Percentiles rank a stretch among this genome's conserved stretches.
These are phyloP conservation scores for Phytopythium mirpurense DNA, from an alignment of 352 stramenopile species.

Conservation along the genomic window DNA sequence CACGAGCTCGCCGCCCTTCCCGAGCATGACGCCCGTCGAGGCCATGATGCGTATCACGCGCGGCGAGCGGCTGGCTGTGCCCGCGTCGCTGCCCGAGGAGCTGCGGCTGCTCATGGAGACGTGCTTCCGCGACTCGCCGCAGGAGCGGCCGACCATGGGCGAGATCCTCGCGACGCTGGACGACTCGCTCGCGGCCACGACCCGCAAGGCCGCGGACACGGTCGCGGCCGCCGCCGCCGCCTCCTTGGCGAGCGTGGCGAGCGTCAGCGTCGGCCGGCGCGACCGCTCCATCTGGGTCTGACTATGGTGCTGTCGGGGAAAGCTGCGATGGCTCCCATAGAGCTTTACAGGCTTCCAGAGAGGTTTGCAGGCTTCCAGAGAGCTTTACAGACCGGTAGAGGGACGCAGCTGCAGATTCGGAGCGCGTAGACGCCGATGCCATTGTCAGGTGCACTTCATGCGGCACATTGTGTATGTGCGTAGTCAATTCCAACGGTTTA, in stretches of 20 bases:
- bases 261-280: slow-evolving; percentile 5
- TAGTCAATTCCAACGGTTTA: too few relatives aligned
- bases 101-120: slow-evolving; percentile 55
- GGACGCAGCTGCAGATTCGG: too few relatives aligned
- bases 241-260: slow-evolving; percentile 15
- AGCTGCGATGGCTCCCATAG: too few relatives aligned
- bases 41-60: slow-evolving; percentile 58
- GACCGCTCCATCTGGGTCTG: slow-evolving; percentile 30
- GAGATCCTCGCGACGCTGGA: slow-evolving; percentile 52
- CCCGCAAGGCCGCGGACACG: slow-evolving; percentile 13
- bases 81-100: slow-evolving; percentile 32
- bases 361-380: too few relatives aligned
- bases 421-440: too few relatives aligned
- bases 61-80: slow-evolving; percentile 52
- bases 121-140: slow-evolving; percentile 63
- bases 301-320: too few relatives aligned
- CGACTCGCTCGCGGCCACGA: slow-evolving; percentile 18
- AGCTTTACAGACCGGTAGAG: too few relatives aligned
- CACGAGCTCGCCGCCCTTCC: slow-evolving; percentile 46
- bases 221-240: slow-evolving; percentile 13
- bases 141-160: slow-evolving; percentile 61
- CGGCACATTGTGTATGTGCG: too few relatives aligned
- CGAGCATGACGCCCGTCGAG: slow-evolving; percentile 45
- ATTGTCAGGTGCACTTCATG: too few relatives aligned
- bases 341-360: too few relatives aligned